Evolutionary conservation across 1,284 basidiomycete genomes (phyloP).

Genomic region (Naganishia sp.): DNA sequence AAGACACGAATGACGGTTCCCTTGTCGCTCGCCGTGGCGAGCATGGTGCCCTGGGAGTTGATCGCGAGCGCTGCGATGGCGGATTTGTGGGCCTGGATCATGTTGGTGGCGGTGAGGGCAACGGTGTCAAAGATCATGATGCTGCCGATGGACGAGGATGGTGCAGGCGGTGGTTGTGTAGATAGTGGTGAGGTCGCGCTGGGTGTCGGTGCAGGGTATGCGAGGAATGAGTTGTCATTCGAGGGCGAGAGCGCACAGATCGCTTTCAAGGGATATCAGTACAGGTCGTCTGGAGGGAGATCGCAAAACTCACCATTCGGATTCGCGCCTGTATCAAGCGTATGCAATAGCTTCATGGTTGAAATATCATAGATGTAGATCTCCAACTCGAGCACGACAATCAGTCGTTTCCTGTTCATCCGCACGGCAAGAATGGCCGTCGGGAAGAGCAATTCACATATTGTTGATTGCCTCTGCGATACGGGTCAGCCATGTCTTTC

Average conservation of each 20-base stretch:
- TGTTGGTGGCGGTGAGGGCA: slow-evolving; percentile 85
- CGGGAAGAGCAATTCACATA: slow-evolving; percentile 96
- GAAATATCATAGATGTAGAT: slow-evolving; percentile 99
- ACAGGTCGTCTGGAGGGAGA: background rate
- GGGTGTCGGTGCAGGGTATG: slow-evolving; percentile 91
- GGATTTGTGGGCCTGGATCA: slow-evolving; percentile 95
- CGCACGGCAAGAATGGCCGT: slow-evolving; percentile 94
- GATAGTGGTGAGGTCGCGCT: slow-evolving; percentile 68
- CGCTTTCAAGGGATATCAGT: slow-evolving; percentile 58
- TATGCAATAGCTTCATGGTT: slow-evolving; percentile 96
- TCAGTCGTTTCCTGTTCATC: slow-evolving; percentile 91
- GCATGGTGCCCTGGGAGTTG: slow-evolving; percentile 82
- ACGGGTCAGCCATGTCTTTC: background rate
- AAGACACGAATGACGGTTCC: slow-evolving; percentile 97
- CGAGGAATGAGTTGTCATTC: slow-evolving; percentile 93
- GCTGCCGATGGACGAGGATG: slow-evolving; percentile 65
- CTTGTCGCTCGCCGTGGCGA: slow-evolving; percentile 93
- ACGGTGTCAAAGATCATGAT: slow-evolving; percentile 92
- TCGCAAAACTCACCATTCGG: slow-evolving; percentile 70
- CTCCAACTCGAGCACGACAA: slow-evolving; percentile 91
- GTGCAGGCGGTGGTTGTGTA: slow-evolving; percentile 56
- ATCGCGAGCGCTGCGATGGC: slow-evolving; percentile 85
- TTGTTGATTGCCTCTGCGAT: slow-evolving; percentile 87
- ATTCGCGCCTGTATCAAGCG: slow-evolving; percentile 95
- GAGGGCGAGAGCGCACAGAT: slow-evolving; percentile 92